These are phyloP conservation scores for Geotrichum restrictum DNA, from an alignment of 1,139 yeast species.

Conservation along the genomic window DNA sequence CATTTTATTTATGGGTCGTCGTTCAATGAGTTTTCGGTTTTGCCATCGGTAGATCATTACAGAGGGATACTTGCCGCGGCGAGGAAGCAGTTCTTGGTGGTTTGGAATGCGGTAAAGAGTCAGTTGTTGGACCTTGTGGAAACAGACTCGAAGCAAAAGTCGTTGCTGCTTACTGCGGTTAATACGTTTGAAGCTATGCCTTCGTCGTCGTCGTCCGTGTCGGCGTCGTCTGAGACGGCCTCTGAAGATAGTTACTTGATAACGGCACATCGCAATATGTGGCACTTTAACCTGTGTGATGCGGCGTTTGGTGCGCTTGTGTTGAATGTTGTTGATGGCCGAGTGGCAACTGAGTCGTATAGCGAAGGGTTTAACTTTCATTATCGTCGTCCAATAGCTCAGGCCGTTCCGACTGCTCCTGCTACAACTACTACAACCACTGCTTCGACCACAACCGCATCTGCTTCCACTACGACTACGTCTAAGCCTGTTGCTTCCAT, in stretches of 20 bases:
- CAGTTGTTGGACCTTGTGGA: slow-evolving; percentile 46
- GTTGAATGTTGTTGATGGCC: slow-evolving; percentile 43
- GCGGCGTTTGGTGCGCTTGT: slow-evolving; percentile 45
- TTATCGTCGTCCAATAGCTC: slow-evolving; percentile 34
- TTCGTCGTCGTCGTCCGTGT: too few relatives aligned
- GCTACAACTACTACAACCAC: background rate
- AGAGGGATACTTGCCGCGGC: slow-evolving; percentile 49
- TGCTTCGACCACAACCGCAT: slow-evolving; percentile 14
- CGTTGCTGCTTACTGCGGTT: slow-evolving; percentile 51
- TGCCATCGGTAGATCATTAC: slow-evolving; percentile 62
- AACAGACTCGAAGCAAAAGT: slow-evolving; percentile 37
- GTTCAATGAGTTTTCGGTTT: slow-evolving; percentile 63
- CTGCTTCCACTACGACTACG: slow-evolving; percentile 6
- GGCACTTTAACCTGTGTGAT: slow-evolving; percentile 77
- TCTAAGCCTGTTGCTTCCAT: slow-evolving; percentile 8
- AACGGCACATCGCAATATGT: slow-evolving; percentile 62
- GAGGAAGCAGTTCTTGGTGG: slow-evolving; percentile 56
- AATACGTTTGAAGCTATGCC: slow-evolving; percentile 66
- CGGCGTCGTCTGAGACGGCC: slow-evolving; percentile 29
- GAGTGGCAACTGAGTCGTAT: slow-evolving; percentile 43
- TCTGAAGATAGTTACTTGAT: slow-evolving; percentile 46
- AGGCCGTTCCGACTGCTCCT: background rate
- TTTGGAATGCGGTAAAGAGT: slow-evolving; percentile 59
- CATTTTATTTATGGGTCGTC: slow-evolving; percentile 71
- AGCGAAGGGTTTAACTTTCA: slow-evolving; percentile 52